phyloP scores from a whole-genome alignment of 305 asterid species.

The Withania somnifera region DNA sequence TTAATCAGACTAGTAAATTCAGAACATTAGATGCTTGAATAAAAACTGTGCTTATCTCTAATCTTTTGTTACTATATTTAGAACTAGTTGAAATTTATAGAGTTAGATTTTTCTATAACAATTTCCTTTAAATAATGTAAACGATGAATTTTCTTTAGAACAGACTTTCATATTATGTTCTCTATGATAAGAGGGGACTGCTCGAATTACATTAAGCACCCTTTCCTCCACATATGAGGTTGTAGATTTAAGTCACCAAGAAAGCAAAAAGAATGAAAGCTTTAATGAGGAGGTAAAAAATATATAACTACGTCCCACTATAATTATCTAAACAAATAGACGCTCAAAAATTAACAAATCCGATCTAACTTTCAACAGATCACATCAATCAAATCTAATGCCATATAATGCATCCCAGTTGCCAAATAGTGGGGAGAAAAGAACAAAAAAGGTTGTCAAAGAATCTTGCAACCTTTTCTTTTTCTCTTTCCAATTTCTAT shows the following conservation, averaged over 20 bases:
- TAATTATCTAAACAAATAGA: neutral
- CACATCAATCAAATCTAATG: neutral
- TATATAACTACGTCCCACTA: neutral
- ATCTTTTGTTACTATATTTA: too few relatives aligned
- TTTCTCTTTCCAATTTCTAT: neutral
- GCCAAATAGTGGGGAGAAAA: neutral
- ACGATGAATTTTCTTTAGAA: neutral
- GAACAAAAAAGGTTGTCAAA: neutral
- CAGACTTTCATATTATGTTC: neutral
- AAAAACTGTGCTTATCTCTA: neutral
- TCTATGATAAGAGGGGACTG: neutral
- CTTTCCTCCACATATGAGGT: too few relatives aligned
- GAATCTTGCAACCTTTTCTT: neutral
- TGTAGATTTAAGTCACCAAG: too few relatives aligned
- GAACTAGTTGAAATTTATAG: neutral
- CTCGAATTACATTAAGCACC: too few relatives aligned
- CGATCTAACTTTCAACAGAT: neutral
- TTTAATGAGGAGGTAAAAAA: too few relatives aligned
- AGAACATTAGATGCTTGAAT: neutral
- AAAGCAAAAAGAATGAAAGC: too few relatives aligned
- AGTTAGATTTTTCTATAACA: neutral
- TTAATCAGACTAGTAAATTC: neutral
- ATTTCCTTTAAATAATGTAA: neutral
- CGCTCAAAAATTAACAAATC: neutral
- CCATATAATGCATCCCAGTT: neutral